Evolutionary conservation across 2,329 filamentous ascomycete species (phyloP).

Genomic region (Trichoderma oligosporum): DNA sequence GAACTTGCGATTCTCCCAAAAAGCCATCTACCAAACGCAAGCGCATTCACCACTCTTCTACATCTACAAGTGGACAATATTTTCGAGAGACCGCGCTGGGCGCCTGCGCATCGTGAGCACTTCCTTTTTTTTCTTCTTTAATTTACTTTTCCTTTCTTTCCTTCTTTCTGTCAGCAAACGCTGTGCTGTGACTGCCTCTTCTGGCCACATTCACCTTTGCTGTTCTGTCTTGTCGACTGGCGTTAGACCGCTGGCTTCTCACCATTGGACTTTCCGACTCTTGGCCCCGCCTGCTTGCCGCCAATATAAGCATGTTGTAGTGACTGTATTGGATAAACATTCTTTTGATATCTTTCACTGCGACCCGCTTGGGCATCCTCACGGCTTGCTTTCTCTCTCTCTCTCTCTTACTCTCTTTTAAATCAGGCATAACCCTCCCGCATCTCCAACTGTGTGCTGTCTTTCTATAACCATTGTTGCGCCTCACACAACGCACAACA

Average conservation of each 20-base stretch:
- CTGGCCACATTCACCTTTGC: neutral
- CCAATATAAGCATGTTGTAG: conserved; percentile 14
- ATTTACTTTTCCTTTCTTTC: neutral
- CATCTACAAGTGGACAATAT: conserved; percentile 1
- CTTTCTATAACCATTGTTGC: neutral
- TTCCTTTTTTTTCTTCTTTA: neutral
- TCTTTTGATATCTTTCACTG: conserved; percentile 9
- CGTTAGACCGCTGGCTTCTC: neutral
- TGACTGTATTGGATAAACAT: conserved; percentile 8
- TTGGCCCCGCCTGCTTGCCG: conserved; percentile 18
- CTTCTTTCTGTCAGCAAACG: neutral
- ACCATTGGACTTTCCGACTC: conserved; percentile 15
- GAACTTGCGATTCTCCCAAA: conserved; percentile 6
- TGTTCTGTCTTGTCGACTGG: conserved; percentile 8
- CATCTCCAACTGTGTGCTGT: neutral
- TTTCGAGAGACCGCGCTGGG: neutral
- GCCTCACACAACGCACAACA: conserved; percentile 3
- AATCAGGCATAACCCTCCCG: conserved; percentile 13
- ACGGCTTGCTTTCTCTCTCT: too few relatives aligned
- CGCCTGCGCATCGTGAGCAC: conserved; percentile 18
- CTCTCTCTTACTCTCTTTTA: conserved; percentile 8
- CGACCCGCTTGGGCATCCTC: conserved; percentile 20
- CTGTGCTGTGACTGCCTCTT: conserved; percentile 19
- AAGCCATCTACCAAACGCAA: neutral
- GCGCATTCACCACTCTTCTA: conserved; percentile 1